Percentiles rank a stretch among this genome's conserved stretches.
Evolutionary conservation across 306 rosid species (phyloP).

Genomic region (Dicorynia guianensis): DNA sequence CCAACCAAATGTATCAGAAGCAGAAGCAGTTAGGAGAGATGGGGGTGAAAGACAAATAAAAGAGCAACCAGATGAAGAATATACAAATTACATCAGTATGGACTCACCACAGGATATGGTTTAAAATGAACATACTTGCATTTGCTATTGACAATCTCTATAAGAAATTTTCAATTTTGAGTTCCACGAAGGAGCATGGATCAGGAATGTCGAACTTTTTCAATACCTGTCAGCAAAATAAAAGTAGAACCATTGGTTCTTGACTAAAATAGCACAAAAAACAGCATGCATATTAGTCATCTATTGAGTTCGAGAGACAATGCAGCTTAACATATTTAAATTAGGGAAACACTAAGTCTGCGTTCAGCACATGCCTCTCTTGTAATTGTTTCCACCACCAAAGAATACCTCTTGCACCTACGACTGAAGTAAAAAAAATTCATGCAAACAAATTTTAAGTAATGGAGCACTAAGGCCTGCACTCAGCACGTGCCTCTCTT

Average conservation of each 20-base stretch:
- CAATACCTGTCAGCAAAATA: constrained; percentile 67
- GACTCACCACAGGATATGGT: constrained; percentile 25
- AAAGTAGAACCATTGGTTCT: constrained; percentile 16
- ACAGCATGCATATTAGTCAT: background rate
- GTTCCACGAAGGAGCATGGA: constrained; percentile 91
- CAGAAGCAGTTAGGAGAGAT: background rate
- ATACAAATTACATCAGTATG: background rate
- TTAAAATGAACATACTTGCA: constrained; percentile 49
- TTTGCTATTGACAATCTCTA: constrained; percentile 43
- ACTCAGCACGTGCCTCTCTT: constrained; percentile 8
- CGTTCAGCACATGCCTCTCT: too few relatives aligned
- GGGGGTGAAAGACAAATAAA: background rate
- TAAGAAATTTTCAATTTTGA: constrained; percentile 69
- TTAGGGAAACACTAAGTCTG: too few relatives aligned
- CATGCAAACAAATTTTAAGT: background rate
- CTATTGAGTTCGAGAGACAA: background rate
- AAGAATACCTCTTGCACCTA: too few relatives aligned
- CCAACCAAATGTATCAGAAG: background rate
- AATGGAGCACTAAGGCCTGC: background rate
- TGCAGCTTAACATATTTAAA: too few relatives aligned
- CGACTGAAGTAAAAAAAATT: constrained; percentile 14
- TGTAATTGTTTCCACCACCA: too few relatives aligned
- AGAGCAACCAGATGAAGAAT: constrained; percentile 7
- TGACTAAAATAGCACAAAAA: constrained; percentile 14
- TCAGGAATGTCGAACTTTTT: constrained; percentile 87